Percentiles rank a stretch among this genome's conserved stretches.
phyloP scores from a whole-genome alignment of 306 rosid species.

The Sechiopsis laciniata region DNA sequence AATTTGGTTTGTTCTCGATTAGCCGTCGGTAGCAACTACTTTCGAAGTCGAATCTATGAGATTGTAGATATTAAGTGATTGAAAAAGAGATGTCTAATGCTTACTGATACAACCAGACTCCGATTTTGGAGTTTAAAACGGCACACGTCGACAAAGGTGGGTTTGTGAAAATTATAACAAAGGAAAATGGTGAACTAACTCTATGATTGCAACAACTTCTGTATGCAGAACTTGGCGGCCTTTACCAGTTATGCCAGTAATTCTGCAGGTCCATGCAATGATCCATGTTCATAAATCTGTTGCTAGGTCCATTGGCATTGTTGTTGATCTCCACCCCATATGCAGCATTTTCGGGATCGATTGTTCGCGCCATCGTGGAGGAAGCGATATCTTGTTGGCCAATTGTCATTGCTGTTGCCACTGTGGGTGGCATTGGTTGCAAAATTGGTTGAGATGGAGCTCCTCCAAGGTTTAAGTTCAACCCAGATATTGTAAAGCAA shows the following conservation, averaged over 20 bases:
- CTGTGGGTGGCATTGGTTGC: slow-evolving; percentile 31
- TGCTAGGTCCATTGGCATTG: slow-evolving; percentile 22
- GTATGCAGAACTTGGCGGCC: not conserved
- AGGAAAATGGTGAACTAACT: not conserved
- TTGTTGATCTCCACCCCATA: slow-evolving; percentile 51
- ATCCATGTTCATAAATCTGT: slow-evolving; percentile 58
- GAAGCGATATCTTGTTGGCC: slow-evolving; percentile 33
- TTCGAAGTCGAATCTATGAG: not conserved
- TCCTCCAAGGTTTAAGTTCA: slow-evolving; percentile 59
- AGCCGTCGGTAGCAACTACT: not conserved
- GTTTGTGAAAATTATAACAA: not conserved
- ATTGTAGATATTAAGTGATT: not conserved
- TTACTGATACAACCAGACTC: slow-evolving; percentile 1
- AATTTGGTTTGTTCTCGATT: not conserved
- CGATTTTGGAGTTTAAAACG: slow-evolving; percentile 4
- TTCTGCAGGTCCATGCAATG: slow-evolving; percentile 68
- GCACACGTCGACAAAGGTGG: not conserved
- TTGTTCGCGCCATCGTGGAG: slow-evolving; percentile 40
- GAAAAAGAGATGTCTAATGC: slow-evolving; percentile 9
- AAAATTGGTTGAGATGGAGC: slow-evolving; percentile 32
- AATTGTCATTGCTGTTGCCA: slow-evolving; percentile 22
- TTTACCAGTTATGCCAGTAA: slow-evolving; percentile 68
- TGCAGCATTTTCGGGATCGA: slow-evolving; percentile 34
- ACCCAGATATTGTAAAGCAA: slow-evolving; percentile 59
- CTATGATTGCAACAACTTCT: not conserved